A percentile compares a stretch with the other conserved stretches of the same genome.
Evolutionary conservation across 495 filamentous ascomycete genomes (phyloP).

Genomic region (Annulohypoxylon maeteangense): DNA sequence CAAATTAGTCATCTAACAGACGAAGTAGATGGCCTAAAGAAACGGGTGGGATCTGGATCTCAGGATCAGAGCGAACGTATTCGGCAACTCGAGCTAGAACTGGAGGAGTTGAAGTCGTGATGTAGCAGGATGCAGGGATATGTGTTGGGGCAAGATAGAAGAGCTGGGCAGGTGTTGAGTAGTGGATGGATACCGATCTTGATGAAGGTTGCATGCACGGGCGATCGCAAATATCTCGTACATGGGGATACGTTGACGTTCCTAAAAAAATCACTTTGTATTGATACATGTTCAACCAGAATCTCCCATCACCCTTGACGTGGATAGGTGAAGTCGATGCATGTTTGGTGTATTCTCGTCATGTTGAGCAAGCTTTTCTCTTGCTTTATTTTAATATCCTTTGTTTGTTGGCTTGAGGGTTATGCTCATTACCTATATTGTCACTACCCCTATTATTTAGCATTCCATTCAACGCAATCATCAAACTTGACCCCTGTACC

Average conservation of each 20-base stretch:
- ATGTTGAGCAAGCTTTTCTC: conserved; percentile 16
- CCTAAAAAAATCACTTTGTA: conserved; percentile 32
- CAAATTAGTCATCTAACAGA: conserved; percentile 70
- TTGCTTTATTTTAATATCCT: not conserved
- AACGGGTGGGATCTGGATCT: conserved; percentile 64
- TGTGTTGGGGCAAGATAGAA: conserved; percentile 29
- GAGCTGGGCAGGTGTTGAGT: conserved; percentile 9
- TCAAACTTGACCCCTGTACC: conserved; percentile 84
- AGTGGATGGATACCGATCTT: conserved; percentile 45
- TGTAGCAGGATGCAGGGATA: conserved; percentile 16
- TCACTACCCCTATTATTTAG: conserved; percentile 44
- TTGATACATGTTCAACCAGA: conserved; percentile 24
- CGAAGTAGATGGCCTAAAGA: conserved; percentile 79
- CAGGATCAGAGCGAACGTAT: conserved; percentile 75
- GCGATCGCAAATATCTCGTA: conserved; percentile 32
- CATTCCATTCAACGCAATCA: conserved; percentile 91
- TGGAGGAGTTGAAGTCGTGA: conserved; percentile 65
- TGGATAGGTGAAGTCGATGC: conserved; percentile 11
- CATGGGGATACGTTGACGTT: conserved; percentile 14
- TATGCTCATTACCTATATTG: not conserved
- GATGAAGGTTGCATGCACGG: conserved; percentile 41
- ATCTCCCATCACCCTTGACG: not conserved
- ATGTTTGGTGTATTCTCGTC: conserved; percentile 4
- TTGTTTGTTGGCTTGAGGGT: not conserved
- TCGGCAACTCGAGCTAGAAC: conserved; percentile 73